Evolutionary conservation across 2,329 filamentous ascomycete species (phyloP).

Genomic region (Penicillium sp.): DNA sequence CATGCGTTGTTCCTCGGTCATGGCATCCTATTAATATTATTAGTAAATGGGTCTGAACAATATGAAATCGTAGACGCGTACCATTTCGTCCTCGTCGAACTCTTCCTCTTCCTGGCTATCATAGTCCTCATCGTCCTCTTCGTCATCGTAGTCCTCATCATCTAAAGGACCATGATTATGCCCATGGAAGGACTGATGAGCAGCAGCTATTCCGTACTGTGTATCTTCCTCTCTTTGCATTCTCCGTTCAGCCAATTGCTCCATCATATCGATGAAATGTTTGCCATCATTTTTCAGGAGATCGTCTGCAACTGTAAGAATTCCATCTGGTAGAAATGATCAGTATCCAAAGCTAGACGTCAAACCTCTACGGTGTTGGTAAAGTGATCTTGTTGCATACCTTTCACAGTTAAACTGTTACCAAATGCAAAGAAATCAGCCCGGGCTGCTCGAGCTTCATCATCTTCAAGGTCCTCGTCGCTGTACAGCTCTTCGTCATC

Average conservation of each 20-base stretch:
- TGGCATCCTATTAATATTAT: constrained; percentile 70
- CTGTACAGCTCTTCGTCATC: constrained; percentile 69
- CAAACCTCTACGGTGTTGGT: constrained; percentile 18
- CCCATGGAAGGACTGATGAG: constrained; percentile 61
- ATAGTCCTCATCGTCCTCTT: constrained; percentile 67
- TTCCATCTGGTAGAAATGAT: constrained; percentile 66
- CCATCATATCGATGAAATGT: constrained; percentile 99
- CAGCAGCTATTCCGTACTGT: constrained; percentile 62
- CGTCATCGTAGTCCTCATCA: constrained; percentile 70
- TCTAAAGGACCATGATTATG: constrained; percentile 77
- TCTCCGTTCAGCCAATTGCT: constrained; percentile 92
- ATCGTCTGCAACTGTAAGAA: constrained; percentile 97
- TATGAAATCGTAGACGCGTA: constrained; percentile 37
- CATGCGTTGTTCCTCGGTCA: constrained; percentile 99
- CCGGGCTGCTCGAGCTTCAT: constrained; percentile 61
- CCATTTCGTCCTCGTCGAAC: constrained; percentile 66
- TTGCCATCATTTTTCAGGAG: constrained; percentile 98
- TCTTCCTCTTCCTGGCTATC: constrained; percentile 65
- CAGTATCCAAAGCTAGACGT: constrained; percentile 41
- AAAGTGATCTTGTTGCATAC: constrained; percentile 43
- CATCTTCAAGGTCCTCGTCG: constrained; percentile 63
- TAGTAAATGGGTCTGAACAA: background rate
- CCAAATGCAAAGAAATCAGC: constrained; percentile 97
- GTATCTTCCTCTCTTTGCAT: constrained; percentile 97
- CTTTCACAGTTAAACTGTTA: constrained; percentile 93